Base-by-base conservation (phyloP, 345 rosid genomes). In the Balakata baccata region DNA sequence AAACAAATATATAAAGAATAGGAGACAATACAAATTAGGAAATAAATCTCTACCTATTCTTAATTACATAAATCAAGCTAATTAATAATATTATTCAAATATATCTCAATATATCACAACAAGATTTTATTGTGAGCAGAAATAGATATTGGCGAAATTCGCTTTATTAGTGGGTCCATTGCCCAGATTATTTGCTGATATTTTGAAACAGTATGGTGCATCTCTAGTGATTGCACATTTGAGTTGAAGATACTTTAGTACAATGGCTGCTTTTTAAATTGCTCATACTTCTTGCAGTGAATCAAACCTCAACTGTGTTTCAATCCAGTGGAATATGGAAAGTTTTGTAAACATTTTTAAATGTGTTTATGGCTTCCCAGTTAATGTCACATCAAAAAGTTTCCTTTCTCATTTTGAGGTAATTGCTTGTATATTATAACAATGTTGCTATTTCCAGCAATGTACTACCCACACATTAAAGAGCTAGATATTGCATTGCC, bases 381-480 rank as follows among this genome's bases (percentile, higher is more conserved):
- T 86, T 43, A 81, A 85, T 75, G 58, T 88, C 65, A 85, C 84
- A 38, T 83, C 87, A 16, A 75, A 41, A 67, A 89, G 73, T 76
- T 85, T 89, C 79, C 81, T 92, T 64, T 62, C 86, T 62, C 85
- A 88, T 61, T 85, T 85, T 53, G 87, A 89, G 88, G 97, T 88
- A 71, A 81, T 57, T 38, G 6, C 56, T 74, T 45, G 22, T 41
- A 20, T 60, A 58, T 3, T 61, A 57, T 64, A n/a, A 66, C 12
- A 38, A 23, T 66, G 41, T 2, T 20, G 6, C 23, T 64, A 17
- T 39, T 64, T 41, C 43, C 39, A 50, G 56, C 29, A 54, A 37
- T 61, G n/a, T 38, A 7, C 49, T 1, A 38, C 11, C 9, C 41
- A 46, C 47, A 37, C 39, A 16, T 37, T 34, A 17, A 34, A 62